Evolutionary conservation across 1,284 basidiomycete genomes (phyloP).

Genomic region (Rhizopogon parksii): DNA sequence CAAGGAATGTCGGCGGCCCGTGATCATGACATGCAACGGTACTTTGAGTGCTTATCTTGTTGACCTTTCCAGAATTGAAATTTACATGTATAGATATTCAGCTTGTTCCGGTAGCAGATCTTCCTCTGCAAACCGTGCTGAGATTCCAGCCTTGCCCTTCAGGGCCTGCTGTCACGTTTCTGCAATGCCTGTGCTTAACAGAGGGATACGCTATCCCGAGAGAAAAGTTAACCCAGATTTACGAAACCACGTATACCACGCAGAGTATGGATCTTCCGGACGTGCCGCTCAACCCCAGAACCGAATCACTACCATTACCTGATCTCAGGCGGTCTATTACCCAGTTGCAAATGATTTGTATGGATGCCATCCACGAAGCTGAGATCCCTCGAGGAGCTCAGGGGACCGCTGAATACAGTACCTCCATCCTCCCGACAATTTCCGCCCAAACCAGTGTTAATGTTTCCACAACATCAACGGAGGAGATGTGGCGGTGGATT

Average conservation of each 20-base stretch:
- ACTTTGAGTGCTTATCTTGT: constrained; percentile 15
- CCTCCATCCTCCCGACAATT: constrained; percentile 28
- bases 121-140: constrained; percentile 75
- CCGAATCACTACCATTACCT: constrained; percentile 30
- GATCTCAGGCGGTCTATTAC: constrained; percentile 60
- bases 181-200: constrained; percentile 56
- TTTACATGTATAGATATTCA: constrained; percentile 49
- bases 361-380: constrained; percentile 28
- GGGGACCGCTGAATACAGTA: constrained; percentile 24
- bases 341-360: constrained; percentile 49
- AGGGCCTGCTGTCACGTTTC: constrained; percentile 61
- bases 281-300: constrained; percentile 31
- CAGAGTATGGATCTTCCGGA: constrained; percentile 26
- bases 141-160: constrained; percentile 57
- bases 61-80: constrained; percentile 15
- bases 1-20: constrained; percentile 74
- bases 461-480: constrained; percentile 11
- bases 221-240: constrained; percentile 34
- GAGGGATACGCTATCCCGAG: constrained; percentile 46
- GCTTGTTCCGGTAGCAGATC: constrained; percentile 60
- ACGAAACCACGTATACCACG: constrained; percentile 24
- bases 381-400: constrained; percentile 17
- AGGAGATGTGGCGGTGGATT: constrained; percentile 25
- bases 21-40: constrained; percentile 93
- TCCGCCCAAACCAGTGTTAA: constrained; percentile 27